These are phyloP conservation scores for Mortierella sp. DNA, from an alignment of 371 early-diverging fungal genomes.

Conservation along the genomic window DNA sequence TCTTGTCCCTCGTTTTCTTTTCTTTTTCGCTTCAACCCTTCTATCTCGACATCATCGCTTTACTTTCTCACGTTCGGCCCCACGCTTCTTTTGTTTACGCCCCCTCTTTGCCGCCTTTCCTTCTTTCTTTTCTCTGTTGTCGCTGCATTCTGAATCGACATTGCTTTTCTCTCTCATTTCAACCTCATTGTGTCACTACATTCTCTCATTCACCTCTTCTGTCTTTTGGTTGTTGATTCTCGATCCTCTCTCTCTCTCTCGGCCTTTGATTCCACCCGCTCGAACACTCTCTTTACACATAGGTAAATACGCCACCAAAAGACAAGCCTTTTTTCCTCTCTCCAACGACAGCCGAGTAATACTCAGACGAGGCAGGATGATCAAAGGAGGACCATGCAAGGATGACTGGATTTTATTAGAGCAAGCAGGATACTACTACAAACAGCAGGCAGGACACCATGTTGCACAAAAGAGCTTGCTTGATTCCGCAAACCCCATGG, in stretches of 20 bases:
- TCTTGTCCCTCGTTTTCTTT: not conserved
- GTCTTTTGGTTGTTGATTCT: not conserved
- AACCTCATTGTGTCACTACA: not conserved
- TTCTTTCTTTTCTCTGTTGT: not conserved
- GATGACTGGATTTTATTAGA: not conserved
- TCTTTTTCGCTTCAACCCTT: not conserved
- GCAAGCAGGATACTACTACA: not conserved
- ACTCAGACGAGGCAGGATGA: not conserved
- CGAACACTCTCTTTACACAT: not conserved
- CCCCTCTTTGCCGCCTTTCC: not conserved
- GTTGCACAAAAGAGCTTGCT: constrained; percentile 5
- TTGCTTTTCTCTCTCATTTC: not conserved
- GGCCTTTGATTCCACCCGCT: not conserved
- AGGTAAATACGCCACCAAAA: constrained; percentile 10
- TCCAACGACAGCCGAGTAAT: not conserved
- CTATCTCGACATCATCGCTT: not conserved
- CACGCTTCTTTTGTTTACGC: not conserved
- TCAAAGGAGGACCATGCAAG: not conserved
- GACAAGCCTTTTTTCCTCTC: not conserved
- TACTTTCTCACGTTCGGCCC: too few species aligned
- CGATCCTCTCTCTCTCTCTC: not conserved
- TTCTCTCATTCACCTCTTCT: not conserved
- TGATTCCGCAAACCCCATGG: not conserved
- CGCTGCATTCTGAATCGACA: not conserved
- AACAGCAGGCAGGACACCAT: not conserved